Conservation (phyloP, 352 stramenopile species). For the Phytopythium ostracodes region DNA sequence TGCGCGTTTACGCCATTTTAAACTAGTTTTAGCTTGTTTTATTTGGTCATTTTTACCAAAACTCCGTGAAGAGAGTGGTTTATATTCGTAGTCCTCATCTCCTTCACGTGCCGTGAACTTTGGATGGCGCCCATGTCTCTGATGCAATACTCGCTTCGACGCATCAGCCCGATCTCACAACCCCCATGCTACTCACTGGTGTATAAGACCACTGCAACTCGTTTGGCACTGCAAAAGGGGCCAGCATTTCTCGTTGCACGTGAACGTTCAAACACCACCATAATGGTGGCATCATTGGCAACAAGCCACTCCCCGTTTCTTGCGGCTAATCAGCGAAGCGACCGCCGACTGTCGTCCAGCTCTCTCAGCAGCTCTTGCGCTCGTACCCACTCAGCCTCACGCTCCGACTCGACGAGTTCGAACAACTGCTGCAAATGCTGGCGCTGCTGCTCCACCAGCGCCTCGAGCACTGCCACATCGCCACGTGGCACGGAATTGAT, state of each 20-base stretch:
- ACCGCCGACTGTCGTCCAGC: neutral
- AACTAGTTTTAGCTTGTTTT: too few species aligned
- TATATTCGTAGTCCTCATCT: too few species aligned
- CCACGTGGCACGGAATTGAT: slow-evolving; percentile 18
- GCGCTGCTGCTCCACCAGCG: slow-evolving; percentile 33
- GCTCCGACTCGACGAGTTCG: slow-evolving; percentile 31
- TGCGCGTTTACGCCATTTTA: too few species aligned
- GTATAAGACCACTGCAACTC: neutral
- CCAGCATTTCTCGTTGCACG: neutral
- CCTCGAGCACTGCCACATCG: slow-evolving; percentile 21
- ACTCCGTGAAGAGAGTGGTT: too few species aligned
- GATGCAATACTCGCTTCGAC: neutral
- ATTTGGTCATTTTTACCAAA: too few species aligned
- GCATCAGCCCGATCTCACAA: neutral
- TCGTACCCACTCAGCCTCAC: slow-evolving; percentile 7
- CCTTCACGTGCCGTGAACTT: neutral
- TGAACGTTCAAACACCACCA: neutral
- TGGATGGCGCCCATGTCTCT: neutral
- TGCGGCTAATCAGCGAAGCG: neutral
- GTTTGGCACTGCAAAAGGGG: neutral
- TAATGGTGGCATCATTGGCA: neutral
- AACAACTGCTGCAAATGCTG: slow-evolving; percentile 30
- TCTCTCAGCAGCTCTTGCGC: slow-evolving; percentile 1
- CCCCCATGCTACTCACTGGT: too few species aligned
- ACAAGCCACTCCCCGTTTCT: neutral